Evolutionary conservation across 257 asterid species (phyloP).

Genomic region (Rauvolfia tetraphylla): DNA sequence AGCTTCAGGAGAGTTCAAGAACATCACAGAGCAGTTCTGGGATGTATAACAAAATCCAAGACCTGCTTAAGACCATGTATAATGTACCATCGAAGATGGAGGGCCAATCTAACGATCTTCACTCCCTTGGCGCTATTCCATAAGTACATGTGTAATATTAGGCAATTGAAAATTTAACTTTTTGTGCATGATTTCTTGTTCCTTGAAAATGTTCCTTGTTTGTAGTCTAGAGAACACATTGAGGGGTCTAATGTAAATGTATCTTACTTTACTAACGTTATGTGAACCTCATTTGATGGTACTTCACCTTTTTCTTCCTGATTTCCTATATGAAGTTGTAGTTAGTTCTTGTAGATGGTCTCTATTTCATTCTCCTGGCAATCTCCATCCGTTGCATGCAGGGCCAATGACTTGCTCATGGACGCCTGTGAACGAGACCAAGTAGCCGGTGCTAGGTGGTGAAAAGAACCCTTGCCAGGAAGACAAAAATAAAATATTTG

Average conservation of each 20-base stretch:
- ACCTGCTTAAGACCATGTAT: conserved; percentile 77
- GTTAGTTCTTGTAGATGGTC: background rate
- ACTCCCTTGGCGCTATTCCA: conserved; percentile 35
- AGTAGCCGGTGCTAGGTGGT: background rate
- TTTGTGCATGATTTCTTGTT: conserved; percentile 22
- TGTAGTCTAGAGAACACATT: conserved; percentile 9
- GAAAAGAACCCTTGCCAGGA: background rate
- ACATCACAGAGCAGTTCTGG: conserved; percentile 58
- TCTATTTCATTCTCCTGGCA: background rate
- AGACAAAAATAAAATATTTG: too few relatives aligned
- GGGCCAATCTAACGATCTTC: conserved; percentile 31
- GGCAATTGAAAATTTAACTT: conserved; percentile 15
- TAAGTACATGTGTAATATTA: conserved; percentile 24
- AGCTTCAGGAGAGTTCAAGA: conserved; percentile 82
- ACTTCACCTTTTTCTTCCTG: background rate
- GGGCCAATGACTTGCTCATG: background rate
- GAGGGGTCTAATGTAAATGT: conserved; percentile 17
- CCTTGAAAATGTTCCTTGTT: conserved; percentile 5
- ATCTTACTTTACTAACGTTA: conserved; percentile 2
- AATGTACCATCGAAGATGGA: conserved; percentile 37
- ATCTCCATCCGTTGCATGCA: background rate
- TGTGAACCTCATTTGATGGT: background rate
- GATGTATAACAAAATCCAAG: conserved; percentile 75
- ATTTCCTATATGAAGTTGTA: background rate
- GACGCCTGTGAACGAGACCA: background rate